phyloP scores from a whole-genome alignment of 495 filamentous ascomycete genomes.

The Cairneyella variabilis region DNA sequence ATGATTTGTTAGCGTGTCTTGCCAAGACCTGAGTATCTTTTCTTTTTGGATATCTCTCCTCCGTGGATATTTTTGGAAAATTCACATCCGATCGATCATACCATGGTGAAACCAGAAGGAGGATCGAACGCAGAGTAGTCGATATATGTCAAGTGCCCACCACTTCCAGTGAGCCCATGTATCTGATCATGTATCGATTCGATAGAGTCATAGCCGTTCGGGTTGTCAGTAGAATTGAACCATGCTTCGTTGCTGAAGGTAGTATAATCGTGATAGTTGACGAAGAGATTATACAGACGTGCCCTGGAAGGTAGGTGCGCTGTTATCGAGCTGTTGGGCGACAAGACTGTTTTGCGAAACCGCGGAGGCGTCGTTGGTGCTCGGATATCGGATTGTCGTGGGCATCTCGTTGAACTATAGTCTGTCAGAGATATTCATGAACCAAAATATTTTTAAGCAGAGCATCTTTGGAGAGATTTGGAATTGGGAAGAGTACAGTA shows the following conservation, averaged over 20 bases:
- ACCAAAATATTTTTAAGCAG: neutral
- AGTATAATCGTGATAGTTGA: constrained; percentile 52
- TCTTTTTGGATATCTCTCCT: too few species aligned
- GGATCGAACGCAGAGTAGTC: constrained; percentile 67
- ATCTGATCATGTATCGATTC: constrained; percentile 64
- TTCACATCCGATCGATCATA: constrained; percentile 65
- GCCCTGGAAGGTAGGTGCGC: constrained; percentile 37
- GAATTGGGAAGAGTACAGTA: too few species aligned
- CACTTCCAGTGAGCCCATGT: constrained; percentile 49
- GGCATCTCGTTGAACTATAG: constrained; percentile 41
- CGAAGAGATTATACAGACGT: constrained; percentile 58
- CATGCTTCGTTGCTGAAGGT: constrained; percentile 55
- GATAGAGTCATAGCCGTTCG: constrained; percentile 45
- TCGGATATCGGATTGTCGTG: constrained; percentile 47
- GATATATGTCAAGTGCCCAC: constrained; percentile 64
- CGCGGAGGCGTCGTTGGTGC: constrained; percentile 35
- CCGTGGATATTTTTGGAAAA: too few species aligned
- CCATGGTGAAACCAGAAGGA: constrained; percentile 67
- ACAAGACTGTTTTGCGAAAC: constrained; percentile 49
- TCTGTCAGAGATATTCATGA: constrained; percentile 17
- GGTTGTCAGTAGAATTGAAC: constrained; percentile 32
- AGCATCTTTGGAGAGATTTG: too few species aligned
- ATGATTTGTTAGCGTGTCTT: too few species aligned
- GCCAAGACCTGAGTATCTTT: too few species aligned
- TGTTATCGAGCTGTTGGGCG: constrained; percentile 44